Evolutionary conservation across 371 early-diverging fungal genomes (phyloP).

Genomic region (Mortierella polycephala): DNA sequence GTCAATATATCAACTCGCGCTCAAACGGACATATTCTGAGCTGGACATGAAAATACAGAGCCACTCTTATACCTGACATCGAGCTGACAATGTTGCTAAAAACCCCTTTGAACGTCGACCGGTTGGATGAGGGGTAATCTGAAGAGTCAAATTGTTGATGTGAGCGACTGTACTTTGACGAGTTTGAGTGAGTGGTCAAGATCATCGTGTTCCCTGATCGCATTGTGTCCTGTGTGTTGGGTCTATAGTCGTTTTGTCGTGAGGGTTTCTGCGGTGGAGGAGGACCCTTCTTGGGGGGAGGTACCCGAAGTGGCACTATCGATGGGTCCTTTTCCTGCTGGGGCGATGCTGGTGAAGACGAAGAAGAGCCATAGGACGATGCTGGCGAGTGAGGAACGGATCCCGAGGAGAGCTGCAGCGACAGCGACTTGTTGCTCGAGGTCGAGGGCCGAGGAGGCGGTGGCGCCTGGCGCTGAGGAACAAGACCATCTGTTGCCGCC

Average conservation of each 20-base stretch:
- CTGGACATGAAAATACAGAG: neutral
- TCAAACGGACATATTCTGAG: constrained; percentile 11
- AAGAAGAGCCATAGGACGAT: constrained; percentile 26
- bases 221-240: constrained; percentile 27
- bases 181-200: constrained; percentile 31
- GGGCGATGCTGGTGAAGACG: constrained; percentile 33
- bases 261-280: constrained; percentile 46
- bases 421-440: constrained; percentile 8
- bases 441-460: constrained; percentile 45
- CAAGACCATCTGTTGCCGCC: constrained; percentile 30
- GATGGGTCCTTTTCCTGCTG: constrained; percentile 24
- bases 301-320: constrained; percentile 16
- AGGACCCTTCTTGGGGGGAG: constrained; percentile 47
- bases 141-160: constrained; percentile 41
- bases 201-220: constrained; percentile 8
- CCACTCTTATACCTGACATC: constrained; percentile 58
- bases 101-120: constrained; percentile 72
- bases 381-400: constrained; percentile 29
- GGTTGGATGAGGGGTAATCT: constrained; percentile 45
- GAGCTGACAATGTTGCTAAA: constrained; percentile 73
- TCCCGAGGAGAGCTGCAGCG: constrained; percentile 36
- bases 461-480: constrained; percentile 49
- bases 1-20: constrained; percentile 87
- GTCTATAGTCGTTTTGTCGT: constrained; percentile 27
- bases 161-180: constrained; percentile 42